Percentiles rank a stretch among this genome's conserved stretches.
Evolutionary conservation across 192 early-diverging fungal genomes (phyloP).

Genomic region (Jimgerdemannia lactiflua): DNA sequence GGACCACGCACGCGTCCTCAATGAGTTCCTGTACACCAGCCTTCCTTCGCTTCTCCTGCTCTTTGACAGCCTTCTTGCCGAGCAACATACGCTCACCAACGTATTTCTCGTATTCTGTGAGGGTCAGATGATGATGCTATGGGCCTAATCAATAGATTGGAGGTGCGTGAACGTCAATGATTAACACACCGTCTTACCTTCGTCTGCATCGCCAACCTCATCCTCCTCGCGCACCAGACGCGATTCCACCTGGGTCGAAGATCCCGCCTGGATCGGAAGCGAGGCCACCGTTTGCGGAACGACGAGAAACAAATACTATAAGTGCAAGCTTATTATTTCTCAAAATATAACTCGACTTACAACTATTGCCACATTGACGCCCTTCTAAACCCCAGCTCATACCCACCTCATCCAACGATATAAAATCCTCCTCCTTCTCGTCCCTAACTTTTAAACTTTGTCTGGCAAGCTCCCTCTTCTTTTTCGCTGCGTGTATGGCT

Average conservation of each 20-base stretch:
- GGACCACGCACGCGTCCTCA: slow-evolving; percentile 39
- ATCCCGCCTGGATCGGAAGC: slow-evolving; percentile 1
- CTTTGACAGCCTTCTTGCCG: slow-evolving; percentile 39
- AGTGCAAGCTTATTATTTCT: neutral
- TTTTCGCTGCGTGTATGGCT: slow-evolving; percentile 52
- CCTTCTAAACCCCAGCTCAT: neutral
- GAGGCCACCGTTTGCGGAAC: neutral
- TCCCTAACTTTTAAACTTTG: slow-evolving; percentile 27
- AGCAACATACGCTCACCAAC: slow-evolving; percentile 44
- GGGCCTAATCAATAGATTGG: too few relatives aligned
- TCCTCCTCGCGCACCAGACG: slow-evolving; percentile 57
- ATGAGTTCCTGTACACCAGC: slow-evolving; percentile 46
- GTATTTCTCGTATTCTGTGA: slow-evolving; percentile 46
- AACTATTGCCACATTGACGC: too few relatives aligned
- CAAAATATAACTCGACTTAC: neutral
- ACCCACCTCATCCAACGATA: slow-evolving; percentile 22
- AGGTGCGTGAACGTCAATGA: neutral
- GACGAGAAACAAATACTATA: neutral
- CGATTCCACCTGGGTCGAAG: slow-evolving; percentile 13
- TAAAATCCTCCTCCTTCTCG: slow-evolving; percentile 20
- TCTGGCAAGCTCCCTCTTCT: slow-evolving; percentile 47
- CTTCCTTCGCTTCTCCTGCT: slow-evolving; percentile 32
- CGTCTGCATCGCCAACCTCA: slow-evolving; percentile 54
- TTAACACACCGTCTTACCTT: slow-evolving; percentile 24
- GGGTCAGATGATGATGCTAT: neutral